Evolutionary conservation across 306 rosid genomes (phyloP).

Genomic region (Carpinus viminea): DNA sequence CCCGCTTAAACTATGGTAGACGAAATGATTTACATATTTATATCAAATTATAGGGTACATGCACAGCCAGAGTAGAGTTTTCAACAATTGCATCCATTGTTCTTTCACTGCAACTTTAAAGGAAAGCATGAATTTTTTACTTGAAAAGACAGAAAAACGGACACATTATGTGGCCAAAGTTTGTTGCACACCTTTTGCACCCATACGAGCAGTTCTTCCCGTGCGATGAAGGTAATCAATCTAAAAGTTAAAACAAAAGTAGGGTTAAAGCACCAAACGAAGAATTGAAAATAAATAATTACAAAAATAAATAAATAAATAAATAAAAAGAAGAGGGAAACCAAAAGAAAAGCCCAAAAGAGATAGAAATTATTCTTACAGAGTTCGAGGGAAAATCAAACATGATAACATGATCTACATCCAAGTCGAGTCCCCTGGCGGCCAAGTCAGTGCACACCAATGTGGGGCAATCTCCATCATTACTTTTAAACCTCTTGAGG

Average conservation of each 20-base stretch:
- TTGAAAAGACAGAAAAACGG: not conserved
- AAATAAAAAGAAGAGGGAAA: not conserved
- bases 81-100: not conserved
- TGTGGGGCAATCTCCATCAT: conserved; percentile 88
- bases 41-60: not conserved
- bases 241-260: conserved; percentile 40
- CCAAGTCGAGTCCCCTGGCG: conserved; percentile 95
- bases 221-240: conserved; percentile 97
- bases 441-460: conserved; percentile 97
- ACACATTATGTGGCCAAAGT: conserved; percentile 6
- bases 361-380: conserved; percentile 45
- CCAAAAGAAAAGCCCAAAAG: not conserved
- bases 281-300: not conserved
- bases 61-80: not conserved
- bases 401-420: conserved; percentile 96
- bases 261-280: conserved; percentile 8
- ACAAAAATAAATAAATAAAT: not conserved
- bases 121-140: conserved; percentile 5
- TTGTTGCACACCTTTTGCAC: conserved; percentile 73
- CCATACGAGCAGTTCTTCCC: conserved; percentile 99
- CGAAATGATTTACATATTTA: not conserved
- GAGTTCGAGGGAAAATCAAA: conserved; percentile 92
- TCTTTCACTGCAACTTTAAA: not conserved
- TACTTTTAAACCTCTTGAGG: conserved; percentile 83
- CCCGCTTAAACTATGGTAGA: not conserved